Evolutionary conservation across 345 rosid genomes (phyloP).

Genomic region (Lepidium africanum): DNA sequence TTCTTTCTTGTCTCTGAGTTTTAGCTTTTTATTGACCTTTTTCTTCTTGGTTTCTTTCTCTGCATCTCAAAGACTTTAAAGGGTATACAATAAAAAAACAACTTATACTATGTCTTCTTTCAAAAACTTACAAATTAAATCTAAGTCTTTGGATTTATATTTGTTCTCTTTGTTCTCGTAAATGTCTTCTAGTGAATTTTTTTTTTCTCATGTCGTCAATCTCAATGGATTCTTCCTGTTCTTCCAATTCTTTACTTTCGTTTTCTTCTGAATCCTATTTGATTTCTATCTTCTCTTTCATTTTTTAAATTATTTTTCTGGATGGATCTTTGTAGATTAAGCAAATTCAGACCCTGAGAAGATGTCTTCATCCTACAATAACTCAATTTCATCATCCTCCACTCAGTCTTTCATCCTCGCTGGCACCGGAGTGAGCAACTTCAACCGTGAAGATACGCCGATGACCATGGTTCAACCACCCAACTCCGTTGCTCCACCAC

Average conservation of each 20-base stretch:
- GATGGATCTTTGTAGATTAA: constrained; percentile 24
- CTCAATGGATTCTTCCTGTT: constrained; percentile 31
- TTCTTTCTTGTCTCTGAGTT: constrained; percentile 21
- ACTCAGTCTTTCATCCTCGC: constrained; percentile 20
- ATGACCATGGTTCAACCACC: constrained; percentile 19
- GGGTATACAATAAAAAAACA: constrained; percentile 27
- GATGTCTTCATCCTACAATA: constrained; percentile 27
- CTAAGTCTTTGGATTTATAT: constrained; percentile 27
- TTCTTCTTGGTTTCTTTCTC: constrained; percentile 31
- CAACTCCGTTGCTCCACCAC: constrained; percentile 42
- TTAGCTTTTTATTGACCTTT: constrained; percentile 28
- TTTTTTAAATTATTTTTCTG: neutral
- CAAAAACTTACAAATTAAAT: constrained; percentile 27
- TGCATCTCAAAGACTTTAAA: constrained; percentile 16
- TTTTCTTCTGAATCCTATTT: constrained; percentile 21
- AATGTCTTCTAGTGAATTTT: constrained; percentile 32
- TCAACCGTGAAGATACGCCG: constrained; percentile 9
- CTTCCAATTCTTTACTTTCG: constrained; percentile 27
- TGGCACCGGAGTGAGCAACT: constrained; percentile 5
- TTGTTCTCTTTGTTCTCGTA: constrained; percentile 22
- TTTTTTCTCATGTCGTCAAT: constrained; percentile 24
- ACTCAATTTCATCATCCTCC: constrained; percentile 17
- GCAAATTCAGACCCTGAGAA: constrained; percentile 1
- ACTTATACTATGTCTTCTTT: constrained; percentile 27
- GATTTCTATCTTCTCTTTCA: constrained; percentile 14